Conservation (phyloP, 192 early-diverging fungal species). For the Coemansia biformis region DNA sequence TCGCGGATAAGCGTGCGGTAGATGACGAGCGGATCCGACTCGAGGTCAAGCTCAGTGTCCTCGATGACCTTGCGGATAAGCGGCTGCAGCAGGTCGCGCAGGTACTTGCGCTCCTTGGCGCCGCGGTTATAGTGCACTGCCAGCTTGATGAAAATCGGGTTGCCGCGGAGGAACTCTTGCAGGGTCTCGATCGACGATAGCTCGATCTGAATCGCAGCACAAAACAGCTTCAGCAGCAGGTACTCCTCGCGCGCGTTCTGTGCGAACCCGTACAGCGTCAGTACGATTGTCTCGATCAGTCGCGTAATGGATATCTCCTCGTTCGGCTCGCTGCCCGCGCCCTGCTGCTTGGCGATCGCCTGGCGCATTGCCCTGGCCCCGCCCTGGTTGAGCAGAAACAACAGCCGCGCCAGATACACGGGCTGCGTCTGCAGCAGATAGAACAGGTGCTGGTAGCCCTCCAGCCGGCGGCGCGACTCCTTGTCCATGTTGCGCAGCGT, state of each 20-base stretch:
- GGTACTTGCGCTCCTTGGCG: conserved; percentile 88
- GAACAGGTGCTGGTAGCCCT: conserved; percentile 89
- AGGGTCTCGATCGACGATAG: conserved; percentile 73
- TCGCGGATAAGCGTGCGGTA: conserved; percentile 82
- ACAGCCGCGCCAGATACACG: conserved; percentile 76
- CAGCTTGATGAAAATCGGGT: conserved; percentile 96
- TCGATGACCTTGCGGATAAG: conserved; percentile 74
- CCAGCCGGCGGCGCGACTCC: conserved; percentile 68
- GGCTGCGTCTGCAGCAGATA: conserved; percentile 97
- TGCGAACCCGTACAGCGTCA: conserved; percentile 95
- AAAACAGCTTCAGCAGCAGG: conserved; percentile 88
- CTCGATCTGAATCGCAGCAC: conserved; percentile 85
- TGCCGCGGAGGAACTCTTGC: conserved; percentile 89
- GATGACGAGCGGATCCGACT: conserved; percentile 85
- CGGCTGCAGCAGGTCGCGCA: conserved; percentile 78
- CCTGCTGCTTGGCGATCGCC: conserved; percentile 11
- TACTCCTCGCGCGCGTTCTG: conserved; percentile 97
- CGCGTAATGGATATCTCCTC: conserved; percentile 54
- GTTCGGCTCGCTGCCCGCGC: conserved; percentile 3
- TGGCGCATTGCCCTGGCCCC: conserved; percentile 51
- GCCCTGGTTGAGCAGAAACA: conserved; percentile 87
- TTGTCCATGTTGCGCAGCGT: conserved; percentile 81
- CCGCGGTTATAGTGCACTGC: conserved; percentile 93
- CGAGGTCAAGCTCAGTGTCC: conserved; percentile 76
- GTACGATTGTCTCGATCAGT: conserved; percentile 82